These are phyloP conservation scores for Ceratobasidium sp. DNA, from an alignment of 1,284 basidiomycete genomes.

Conservation along the genomic window DNA sequence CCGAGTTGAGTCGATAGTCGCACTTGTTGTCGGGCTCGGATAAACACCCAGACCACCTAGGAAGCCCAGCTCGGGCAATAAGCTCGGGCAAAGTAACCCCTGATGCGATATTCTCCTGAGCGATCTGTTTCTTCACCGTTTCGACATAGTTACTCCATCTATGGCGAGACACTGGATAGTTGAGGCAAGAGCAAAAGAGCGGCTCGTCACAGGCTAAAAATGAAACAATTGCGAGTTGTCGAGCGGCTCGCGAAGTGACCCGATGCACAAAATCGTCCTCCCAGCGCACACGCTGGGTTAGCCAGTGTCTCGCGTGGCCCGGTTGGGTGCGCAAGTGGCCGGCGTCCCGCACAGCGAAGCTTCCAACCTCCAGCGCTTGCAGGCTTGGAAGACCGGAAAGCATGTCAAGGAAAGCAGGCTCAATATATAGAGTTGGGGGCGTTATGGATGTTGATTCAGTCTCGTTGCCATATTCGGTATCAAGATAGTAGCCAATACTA, in stretches of 20 bases:
- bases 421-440: slow-evolving; percentile 14
- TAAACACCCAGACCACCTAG: background rate
- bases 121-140: background rate
- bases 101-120: background rate
- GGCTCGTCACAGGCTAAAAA: slow-evolving; percentile 40
- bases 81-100: slow-evolving; percentile 3
- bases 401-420: slow-evolving; percentile 15
- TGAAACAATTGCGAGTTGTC: slow-evolving; percentile 25
- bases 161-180: background rate
- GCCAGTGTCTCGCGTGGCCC: slow-evolving; percentile 24
- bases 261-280: slow-evolving; percentile 38
- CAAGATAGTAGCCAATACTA: slow-evolving; percentile 5
- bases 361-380: slow-evolving; percentile 27
- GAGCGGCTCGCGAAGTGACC: slow-evolving; percentile 14
- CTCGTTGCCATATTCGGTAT: background rate
- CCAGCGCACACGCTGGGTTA: slow-evolving; percentile 29
- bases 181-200: slow-evolving; percentile 17
- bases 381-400: slow-evolving; percentile 10
- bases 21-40: background rate
- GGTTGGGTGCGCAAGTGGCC: slow-evolving; percentile 1
- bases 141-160: slow-evolving; percentile 23
- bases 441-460: background rate
- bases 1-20: slow-evolving; percentile 16
- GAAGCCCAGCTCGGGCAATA: slow-evolving; percentile 6
- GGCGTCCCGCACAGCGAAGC: slow-evolving; percentile 35